Percentiles rank a stretch among this genome's conserved stretches.
These are phyloP conservation scores for Psilocybe subaeruginosa DNA, from an alignment of 768 basidiomycete species.

Conservation along the genomic window DNA sequence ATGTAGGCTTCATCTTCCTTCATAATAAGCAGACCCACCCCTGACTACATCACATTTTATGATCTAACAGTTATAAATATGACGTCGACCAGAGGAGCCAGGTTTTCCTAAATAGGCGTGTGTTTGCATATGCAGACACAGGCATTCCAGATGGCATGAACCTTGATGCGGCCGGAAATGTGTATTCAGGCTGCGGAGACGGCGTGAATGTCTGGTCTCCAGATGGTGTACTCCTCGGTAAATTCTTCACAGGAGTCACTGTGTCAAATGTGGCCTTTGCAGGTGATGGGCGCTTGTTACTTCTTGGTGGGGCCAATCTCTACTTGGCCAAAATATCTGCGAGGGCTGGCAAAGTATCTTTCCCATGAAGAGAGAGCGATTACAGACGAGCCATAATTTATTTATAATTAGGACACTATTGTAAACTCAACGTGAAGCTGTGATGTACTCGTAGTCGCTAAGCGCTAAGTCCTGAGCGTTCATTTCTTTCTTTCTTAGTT, in stretches of 20 bases:
- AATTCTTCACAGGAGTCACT: conserved; percentile 27
- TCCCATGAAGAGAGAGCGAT: neutral
- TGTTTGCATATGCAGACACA: too few species aligned
- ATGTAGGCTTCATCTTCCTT: conserved; percentile 46
- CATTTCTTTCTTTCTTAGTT: too few species aligned
- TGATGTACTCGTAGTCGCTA: too few species aligned
- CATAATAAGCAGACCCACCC: neutral
- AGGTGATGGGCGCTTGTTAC: conserved; percentile 29
- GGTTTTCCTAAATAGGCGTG: neutral
- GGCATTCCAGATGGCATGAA: too few species aligned
- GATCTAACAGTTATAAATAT: conserved; percentile 56
- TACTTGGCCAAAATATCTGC: conserved; percentile 48
- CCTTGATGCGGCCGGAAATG: too few species aligned
- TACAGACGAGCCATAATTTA: too few species aligned
- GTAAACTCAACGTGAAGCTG: too few species aligned
- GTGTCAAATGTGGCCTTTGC: conserved; percentile 50
- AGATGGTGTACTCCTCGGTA: conserved; percentile 59
- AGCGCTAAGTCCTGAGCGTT: too few species aligned
- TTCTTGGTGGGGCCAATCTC: conserved; percentile 32
- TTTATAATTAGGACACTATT: too few species aligned
- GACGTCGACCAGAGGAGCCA: conserved; percentile 62
- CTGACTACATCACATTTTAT: too few species aligned
- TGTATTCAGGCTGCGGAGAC: conserved; percentile 60
- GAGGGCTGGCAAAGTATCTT: conserved; percentile 25
- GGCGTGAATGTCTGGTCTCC: conserved; percentile 68